Percentiles rank a stretch among this genome's conserved stretches.
Evolutionary conservation across 306 rosid genomes (phyloP).

Genomic region (Argentina anserina): DNA sequence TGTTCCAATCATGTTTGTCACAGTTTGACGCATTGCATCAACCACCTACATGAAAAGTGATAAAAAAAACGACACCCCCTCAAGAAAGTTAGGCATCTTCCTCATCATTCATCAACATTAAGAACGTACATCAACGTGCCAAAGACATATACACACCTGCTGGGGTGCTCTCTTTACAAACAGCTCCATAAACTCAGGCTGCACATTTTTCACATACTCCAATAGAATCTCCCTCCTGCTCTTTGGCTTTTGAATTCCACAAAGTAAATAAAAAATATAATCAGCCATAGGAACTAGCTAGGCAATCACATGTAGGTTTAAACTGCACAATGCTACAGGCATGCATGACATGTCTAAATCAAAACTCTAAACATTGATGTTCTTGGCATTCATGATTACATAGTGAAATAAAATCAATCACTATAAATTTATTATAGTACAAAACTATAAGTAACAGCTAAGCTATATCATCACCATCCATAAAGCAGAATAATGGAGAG

Average conservation of each 20-base stretch:
- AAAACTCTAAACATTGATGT: too few relatives aligned
- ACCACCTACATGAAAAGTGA: conserved; percentile 54
- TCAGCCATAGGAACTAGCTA: neutral
- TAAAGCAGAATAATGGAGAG: neutral
- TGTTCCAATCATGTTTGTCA: conserved; percentile 96
- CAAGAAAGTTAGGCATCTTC: neutral
- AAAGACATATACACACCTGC: conserved; percentile 46
- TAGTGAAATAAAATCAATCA: too few relatives aligned
- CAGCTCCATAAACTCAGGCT: conserved; percentile 97
- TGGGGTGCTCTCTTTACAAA: conserved; percentile 94
- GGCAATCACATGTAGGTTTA: neutral
- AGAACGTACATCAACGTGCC: neutral
- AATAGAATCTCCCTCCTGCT: conserved; percentile 83
- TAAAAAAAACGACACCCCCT: neutral
- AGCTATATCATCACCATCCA: neutral
- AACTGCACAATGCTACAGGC: neutral
- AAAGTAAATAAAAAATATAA: conserved; percentile 3
- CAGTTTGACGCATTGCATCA: conserved; percentile 98
- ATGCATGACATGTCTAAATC: neutral
- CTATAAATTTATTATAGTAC: too few relatives aligned
- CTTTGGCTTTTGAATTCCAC: conserved; percentile 58
- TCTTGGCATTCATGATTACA: too few relatives aligned
- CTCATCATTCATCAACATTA: neutral
- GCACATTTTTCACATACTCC: conserved; percentile 91
- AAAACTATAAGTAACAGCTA: too few relatives aligned